Evolutionary conservation across 179 eudicot genomes (phyloP), one percentile per base, ranked within the genome.

Genomic region (Pouteria campechiana): DNA sequence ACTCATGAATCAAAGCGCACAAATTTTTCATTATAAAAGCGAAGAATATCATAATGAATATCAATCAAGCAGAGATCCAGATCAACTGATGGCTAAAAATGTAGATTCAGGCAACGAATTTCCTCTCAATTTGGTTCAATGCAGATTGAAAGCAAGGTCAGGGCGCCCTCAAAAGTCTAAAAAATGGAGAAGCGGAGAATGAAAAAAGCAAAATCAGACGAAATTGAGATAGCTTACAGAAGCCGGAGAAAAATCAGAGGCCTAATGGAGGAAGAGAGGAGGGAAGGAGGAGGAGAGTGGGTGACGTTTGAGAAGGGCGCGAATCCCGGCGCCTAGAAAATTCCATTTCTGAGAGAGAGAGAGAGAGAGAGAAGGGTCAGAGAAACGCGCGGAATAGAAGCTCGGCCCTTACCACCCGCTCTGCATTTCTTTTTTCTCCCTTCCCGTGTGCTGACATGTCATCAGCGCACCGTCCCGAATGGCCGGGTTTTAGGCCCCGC

Each of bases 301-400:
- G 32, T 48, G 53, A 36, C 27, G 53, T 19, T 38, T 65, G 58
- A 66, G 40, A 58, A 55, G 58, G 44, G 61, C 60, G 60, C 69
- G 65, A 64, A 65, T 73, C 72, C 72, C 75, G 53, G 48, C 59
- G 54, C 27, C 24, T 25, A 30, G 58, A 44, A 31, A 71, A 53
- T 57, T 64, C 67, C 58, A 44, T 37, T 25, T 42, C 18, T 13
- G 41, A 33, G 58, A 54, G 43, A 42, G 57, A 43, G n/a, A 25
- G 4, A 2, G 15, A 17, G 0, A 14, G 28, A 4, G 10, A 25
- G 4, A 42, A 25, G 44, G 28, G 50, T 40, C 55, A 46, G 31
- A 47, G 45, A 45, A 34, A 10, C 14, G 23, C 2, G 32, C 27
- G 48, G 8, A 54, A 48, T 36, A 36, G 35, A 31, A 54, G 49